Evolutionary conservation across 768 basidiomycete species (phyloP).

Genomic region (Roridomyces roridus): DNA sequence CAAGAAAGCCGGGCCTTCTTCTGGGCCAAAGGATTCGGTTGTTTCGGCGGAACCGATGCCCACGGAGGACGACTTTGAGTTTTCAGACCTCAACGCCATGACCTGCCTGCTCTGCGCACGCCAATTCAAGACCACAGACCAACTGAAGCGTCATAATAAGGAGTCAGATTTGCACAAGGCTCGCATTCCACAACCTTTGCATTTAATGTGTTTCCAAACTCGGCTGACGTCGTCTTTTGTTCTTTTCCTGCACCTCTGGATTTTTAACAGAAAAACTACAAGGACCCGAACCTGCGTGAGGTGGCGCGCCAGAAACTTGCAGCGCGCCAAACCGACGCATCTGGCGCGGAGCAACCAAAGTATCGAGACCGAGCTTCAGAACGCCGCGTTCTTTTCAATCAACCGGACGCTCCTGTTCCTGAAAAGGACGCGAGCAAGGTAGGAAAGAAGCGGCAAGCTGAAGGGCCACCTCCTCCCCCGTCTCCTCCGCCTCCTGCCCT

Average conservation of each 20-base stretch:
- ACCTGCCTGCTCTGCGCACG: slow-evolving; percentile 92
- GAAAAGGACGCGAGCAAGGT: slow-evolving; percentile 44
- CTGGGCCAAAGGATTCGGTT: slow-evolving; percentile 20
- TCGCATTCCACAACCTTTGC: slow-evolving; percentile 50
- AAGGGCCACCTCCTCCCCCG: slow-evolving; percentile 68
- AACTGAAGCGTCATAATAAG: slow-evolving; percentile 87
- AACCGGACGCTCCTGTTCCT: slow-evolving; percentile 82
- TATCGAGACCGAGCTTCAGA: slow-evolving; percentile 97
- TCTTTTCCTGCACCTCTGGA: slow-evolving; percentile 28
- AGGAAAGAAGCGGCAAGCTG: slow-evolving; percentile 47
- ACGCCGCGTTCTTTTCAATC: slow-evolving; percentile 88
- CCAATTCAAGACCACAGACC: slow-evolving; percentile 88
- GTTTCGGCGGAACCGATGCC: slow-evolving; percentile 38
- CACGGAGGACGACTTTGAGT: slow-evolving; percentile 76
- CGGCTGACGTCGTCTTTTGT: slow-evolving; percentile 20
- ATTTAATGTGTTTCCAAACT: slow-evolving; percentile 26
- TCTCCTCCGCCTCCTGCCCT: slow-evolving; percentile 68
- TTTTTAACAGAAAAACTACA: slow-evolving; percentile 78
- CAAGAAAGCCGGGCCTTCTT: slow-evolving; percentile 26
- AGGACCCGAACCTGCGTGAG: slow-evolving; percentile 74
- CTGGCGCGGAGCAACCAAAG: slow-evolving; percentile 63
- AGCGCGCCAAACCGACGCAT: slow-evolving; percentile 40
- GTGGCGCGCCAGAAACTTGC: slow-evolving; percentile 73
- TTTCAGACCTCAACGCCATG: slow-evolving; percentile 73
- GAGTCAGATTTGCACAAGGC: slow-evolving; percentile 97